Percentiles rank a stretch among this genome's conserved stretches.
Evolutionary conservation across 345 rosid genomes (phyloP).

Genomic region (Eucalyptus sp.): DNA sequence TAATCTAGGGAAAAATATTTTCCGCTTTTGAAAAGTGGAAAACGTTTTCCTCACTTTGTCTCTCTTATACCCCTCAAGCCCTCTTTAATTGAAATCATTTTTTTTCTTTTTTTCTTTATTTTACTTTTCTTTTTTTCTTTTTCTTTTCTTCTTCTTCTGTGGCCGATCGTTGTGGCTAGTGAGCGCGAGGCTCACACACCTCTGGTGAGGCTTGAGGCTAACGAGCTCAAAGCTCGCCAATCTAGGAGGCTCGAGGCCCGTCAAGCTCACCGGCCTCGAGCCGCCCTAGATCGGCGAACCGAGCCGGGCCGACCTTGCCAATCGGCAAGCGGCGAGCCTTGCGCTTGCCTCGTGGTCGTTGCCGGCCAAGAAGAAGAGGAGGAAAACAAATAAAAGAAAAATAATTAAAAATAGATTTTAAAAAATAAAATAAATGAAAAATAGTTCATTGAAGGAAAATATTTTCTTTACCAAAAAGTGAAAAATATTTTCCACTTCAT

Average conservation of each 20-base stretch:
- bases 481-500: rapidly evolving
- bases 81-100: too few species aligned
- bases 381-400: too few species aligned
- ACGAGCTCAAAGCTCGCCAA: rapidly evolving
- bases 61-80: too few species aligned
- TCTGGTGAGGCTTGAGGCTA: rapidly evolving
- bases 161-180: rapidly evolving
- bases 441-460: too few species aligned
- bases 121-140: too few species aligned
- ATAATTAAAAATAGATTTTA: too few species aligned
- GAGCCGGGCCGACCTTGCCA: rapidly evolving
- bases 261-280: rapidly evolving
- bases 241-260: rapidly evolving
- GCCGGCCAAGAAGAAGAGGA: rapidly evolving
- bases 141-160: too few species aligned
- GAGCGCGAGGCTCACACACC: rapidly evolving
- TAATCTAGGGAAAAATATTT: rapidly evolving
- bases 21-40: rapidly evolving
- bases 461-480: rapidly evolving
- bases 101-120: too few species aligned
- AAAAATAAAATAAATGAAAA: too few species aligned
- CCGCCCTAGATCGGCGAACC: rapidly evolving
- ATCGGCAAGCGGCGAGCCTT: rapidly evolving
- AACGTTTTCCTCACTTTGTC: too few species aligned
- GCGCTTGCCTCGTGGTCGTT: rapidly evolving